A percentile compares a stretch with the other conserved stretches of the same genome.
phyloP scores from a whole-genome alignment of 257 asterid genomes.

The Leptodermis oblonga region DNA sequence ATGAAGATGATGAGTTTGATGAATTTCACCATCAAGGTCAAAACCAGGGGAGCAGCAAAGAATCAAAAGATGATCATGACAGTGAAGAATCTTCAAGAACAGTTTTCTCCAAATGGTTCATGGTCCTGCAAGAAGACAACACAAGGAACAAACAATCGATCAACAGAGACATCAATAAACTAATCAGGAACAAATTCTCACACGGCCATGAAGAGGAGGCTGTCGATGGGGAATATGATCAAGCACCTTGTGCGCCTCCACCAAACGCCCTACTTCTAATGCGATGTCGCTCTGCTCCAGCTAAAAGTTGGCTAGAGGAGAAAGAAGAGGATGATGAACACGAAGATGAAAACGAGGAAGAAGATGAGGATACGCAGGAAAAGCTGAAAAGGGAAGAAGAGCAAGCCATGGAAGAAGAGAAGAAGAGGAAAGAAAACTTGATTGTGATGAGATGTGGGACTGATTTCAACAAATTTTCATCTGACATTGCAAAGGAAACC shows the following conservation, averaged over 20 bases:
- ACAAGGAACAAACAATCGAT: conserved; percentile 7
- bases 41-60: background rate
- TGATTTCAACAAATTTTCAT: conserved; percentile 43
- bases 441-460: conserved; percentile 51
- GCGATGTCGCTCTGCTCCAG: conserved; percentile 92
- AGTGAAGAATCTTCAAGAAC: conserved; percentile 5
- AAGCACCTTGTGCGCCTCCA: conserved; percentile 38
- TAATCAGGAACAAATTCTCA: conserved; percentile 5
- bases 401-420: conserved; percentile 19
- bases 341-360: background rate
- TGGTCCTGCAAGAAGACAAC: conserved; percentile 61
- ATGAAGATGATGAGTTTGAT: conserved; percentile 15
- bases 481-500: conserved; percentile 59
- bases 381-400: conserved; percentile 21
- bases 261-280: conserved; percentile 69
- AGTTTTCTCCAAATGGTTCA: conserved; percentile 79
- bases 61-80: background rate
- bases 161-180: conserved; percentile 5
- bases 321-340: conserved; percentile 22
- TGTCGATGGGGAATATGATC: conserved; percentile 4
- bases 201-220: conserved; percentile 6
- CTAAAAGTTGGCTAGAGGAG: conserved; percentile 69
- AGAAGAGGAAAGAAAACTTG: conserved; percentile 28
- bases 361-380: background rate
- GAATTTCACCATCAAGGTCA: conserved; percentile 11